phyloP scores from a whole-genome alignment of 495 filamentous ascomycete genomes.

The Massariosphaeria phaeospora region DNA sequence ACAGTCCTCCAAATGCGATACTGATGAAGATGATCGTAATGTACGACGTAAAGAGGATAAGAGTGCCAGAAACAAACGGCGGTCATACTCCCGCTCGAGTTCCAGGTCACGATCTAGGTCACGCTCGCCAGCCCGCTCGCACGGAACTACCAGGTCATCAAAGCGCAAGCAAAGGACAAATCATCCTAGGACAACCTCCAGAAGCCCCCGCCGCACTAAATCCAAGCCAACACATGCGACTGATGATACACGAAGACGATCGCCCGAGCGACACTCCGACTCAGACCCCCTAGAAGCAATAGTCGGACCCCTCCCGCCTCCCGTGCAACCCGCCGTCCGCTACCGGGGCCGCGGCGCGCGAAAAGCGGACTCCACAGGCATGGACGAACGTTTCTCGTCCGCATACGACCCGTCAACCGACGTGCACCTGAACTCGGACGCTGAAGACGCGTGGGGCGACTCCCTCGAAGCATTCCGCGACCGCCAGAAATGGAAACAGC shows the following conservation, averaged over 20 bases:
- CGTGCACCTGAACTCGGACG: conserved; percentile 51
- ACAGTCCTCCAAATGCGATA: neutral
- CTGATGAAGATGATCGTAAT: conserved; percentile 1
- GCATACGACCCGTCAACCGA: conserved; percentile 75
- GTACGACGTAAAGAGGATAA: neutral
- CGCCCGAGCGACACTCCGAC: conserved; percentile 40
- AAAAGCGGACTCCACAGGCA: conserved; percentile 49
- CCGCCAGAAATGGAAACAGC: conserved; percentile 71
- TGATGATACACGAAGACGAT: neutral
- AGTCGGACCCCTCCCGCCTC: conserved; percentile 71
- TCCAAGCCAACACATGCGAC: neutral
- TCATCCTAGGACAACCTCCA: conserved; percentile 6
- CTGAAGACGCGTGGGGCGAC: conserved; percentile 72
- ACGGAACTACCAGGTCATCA: no score
- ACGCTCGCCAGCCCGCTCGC: neutral
- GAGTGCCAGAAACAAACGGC: neutral
- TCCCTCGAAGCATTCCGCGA: conserved; percentile 78
- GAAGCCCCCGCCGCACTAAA: neutral
- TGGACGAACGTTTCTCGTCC: conserved; percentile 73
- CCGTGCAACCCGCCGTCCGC: conserved; percentile 46
- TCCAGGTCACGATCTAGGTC: conserved; percentile 9
- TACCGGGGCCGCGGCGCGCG: conserved; percentile 74
- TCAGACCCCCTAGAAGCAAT: conserved; percentile 76
- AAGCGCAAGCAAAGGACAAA: no score
- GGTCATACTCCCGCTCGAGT: conserved; percentile 3